Evolutionary conservation across 768 basidiomycete species (phyloP).

Genomic region (Trichaptum fuscoviolaceum): DNA sequence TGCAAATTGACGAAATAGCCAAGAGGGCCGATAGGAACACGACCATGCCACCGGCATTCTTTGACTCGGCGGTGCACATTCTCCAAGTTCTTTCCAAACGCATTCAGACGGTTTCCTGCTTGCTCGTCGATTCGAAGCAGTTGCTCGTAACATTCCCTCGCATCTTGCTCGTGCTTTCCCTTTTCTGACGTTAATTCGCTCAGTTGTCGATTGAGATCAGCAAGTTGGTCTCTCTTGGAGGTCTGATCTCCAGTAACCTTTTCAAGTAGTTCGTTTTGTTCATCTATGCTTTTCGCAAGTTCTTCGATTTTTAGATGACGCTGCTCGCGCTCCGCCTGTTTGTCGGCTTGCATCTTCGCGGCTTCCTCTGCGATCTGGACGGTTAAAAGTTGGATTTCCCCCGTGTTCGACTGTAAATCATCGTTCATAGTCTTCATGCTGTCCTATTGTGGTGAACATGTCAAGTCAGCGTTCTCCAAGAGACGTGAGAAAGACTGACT

Average conservation of each 20-base stretch:
- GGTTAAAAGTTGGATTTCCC: constrained; percentile 31
- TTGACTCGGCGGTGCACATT: constrained; percentile 49
- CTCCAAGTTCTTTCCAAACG: constrained; percentile 62
- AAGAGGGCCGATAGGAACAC: constrained; percentile 70
- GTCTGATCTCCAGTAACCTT: constrained; percentile 29
- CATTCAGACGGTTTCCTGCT: constrained; percentile 51
- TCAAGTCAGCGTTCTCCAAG: not conserved
- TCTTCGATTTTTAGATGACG: constrained; percentile 44
- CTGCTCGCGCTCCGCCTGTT: constrained; percentile 61
- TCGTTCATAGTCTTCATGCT: constrained; percentile 48
- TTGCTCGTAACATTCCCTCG: constrained; percentile 43
- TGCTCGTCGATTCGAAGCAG: constrained; percentile 44
- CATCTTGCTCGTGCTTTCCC: constrained; percentile 31
- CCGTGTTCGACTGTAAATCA: constrained; percentile 29
- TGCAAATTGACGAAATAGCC: constrained; percentile 72
- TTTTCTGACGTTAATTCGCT: constrained; percentile 13
- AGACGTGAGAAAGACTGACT: constrained; percentile 35
- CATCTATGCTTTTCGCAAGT: constrained; percentile 27
- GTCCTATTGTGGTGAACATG: constrained; percentile 27
- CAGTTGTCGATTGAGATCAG: not conserved
- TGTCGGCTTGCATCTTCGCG: constrained; percentile 46
- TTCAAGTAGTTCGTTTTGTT: constrained; percentile 19
- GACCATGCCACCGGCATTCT: constrained; percentile 54
- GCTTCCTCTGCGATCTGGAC: constrained; percentile 51
- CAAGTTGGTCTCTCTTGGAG: constrained; percentile 15